Base-by-base conservation (phyloP, 1,139 yeast genomes). In the Yamadazyma blattariae region DNA sequence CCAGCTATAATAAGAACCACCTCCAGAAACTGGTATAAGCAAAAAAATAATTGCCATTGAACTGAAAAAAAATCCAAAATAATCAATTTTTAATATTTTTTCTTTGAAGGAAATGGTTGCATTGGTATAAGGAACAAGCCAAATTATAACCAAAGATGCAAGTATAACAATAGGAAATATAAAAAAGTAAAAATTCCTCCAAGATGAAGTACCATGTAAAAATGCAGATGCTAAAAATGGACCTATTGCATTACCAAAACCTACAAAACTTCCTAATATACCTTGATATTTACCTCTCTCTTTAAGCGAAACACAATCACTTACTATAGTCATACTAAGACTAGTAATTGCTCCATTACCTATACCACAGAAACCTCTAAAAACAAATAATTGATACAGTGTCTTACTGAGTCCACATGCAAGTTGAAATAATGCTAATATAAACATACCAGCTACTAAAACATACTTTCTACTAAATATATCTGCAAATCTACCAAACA, bases 1-100 rank as follows among this genome's bases (percentile, higher is more conserved):
- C 82, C 82, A 77, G 0, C 60, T 51, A 47, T 63, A 77, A 2
- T 72, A 62, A 2, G 73, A 60, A 1, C 83, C 82, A 35, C 82
- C 82, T n/a, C 79, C 78, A 48, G 71, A 68, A 19, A 75, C 49
- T 1, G 81, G 78, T n/a, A 77, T 63, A 29, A 77, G 54, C 7
- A 75, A 39, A 22, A 76, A 52, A 0, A 73, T 64, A 20, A 74
- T 55, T 1, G 71, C 64, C 1, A 67, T 60, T 1, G 76, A 57
- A 27, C 76, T 64, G 20, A 68, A 52, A 20, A 73, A 37, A 22
- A 73, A 60, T 0, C 82, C 82, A 15, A 54, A 40, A 44, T 65
- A 74, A 48, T 77, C 83, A 25, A 77, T 64, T 25, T 62, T 60
- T 46, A 52, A 51, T 42, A 69, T 47, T 49, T 64, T 67, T 25